Evolutionary conservation across 257 asterid genomes (phyloP), one percentile per base, ranked within the genome.

Genomic region (Solanum piurae): DNA sequence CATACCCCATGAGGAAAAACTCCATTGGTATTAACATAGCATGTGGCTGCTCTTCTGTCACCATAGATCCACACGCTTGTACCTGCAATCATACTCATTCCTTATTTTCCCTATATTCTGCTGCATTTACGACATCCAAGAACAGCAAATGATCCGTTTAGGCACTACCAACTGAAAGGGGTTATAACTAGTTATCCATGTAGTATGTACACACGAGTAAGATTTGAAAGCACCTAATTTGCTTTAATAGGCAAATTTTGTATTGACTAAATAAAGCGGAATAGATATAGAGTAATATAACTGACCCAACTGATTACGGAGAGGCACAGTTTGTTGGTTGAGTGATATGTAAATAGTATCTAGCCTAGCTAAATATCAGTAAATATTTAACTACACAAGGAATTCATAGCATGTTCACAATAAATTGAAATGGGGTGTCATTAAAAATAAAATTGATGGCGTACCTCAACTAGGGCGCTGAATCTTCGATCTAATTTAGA

Each of bases 1-100:
- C 98, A 40, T 89, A 95, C 1, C 98, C 98, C 95, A 92, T 94
- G 4, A 96, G 96, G 85, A 96, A 95, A 89, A 92, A 95, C 87
- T 94, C 96, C 94, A 95, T 86, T 5, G 99, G 96, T 40, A 93
- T 93, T 88, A 96, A 58, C 99, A 96, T 96, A 68, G 99, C 98
- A 66, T 92, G 98, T 27, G 99, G 98, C 91, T 96, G 98, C 94
- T 96, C 99, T 90, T 95, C 99, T 4, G 99, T 96, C 76, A 96
- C 98, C 92, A 96, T 92, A 79, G 99, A 96, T 89, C 98, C 99
- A 86, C 99, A 96, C n/a, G 91, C 89, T 33, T 92, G 97, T 36
- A 96, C 99, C 99, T 96, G 93, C 85, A 79, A 79, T 46, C 66
- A 79, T 60, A 27, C 85, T 27, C 84, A 7, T 79, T 79, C 84